Evolutionary conservation across 768 basidiomycete species (phyloP).

Genomic region (Naematelia aurantialba): DNA sequence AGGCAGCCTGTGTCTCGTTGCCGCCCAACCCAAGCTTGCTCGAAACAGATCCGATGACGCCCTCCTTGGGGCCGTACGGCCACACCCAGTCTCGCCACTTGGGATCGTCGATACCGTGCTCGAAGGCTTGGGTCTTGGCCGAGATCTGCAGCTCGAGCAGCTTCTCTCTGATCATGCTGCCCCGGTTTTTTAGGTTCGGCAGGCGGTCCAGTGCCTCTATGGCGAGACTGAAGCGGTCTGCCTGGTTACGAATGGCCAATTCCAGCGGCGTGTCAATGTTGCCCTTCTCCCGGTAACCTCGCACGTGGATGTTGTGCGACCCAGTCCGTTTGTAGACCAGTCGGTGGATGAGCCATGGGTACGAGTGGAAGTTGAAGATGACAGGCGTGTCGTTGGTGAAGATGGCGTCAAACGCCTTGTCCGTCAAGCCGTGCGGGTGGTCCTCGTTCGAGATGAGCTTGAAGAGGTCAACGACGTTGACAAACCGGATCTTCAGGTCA

Average conservation of each 20-base stretch:
- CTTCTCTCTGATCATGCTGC: slow-evolving; percentile 36
- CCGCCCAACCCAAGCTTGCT: slow-evolving; percentile 12
- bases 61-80: slow-evolving; percentile 24
- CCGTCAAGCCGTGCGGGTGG: slow-evolving; percentile 46
- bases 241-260: slow-evolving; percentile 31
- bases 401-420: slow-evolving; percentile 29
- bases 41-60: slow-evolving; percentile 12
- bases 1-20: slow-evolving; percentile 19
- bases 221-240: slow-evolving; percentile 38
- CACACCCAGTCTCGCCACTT: slow-evolving; percentile 36
- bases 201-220: slow-evolving; percentile 45
- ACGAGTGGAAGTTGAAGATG: slow-evolving; percentile 81
- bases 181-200: slow-evolving; percentile 32
- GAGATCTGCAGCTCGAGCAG: slow-evolving; percentile 34
- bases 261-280: slow-evolving; percentile 44
- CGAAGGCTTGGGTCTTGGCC: slow-evolving; percentile 36
- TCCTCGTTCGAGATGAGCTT: slow-evolving; percentile 64
- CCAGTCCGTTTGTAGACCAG: slow-evolving; percentile 39
- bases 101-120: slow-evolving; percentile 40
- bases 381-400: slow-evolving; percentile 52
- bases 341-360: slow-evolving; percentile 44
- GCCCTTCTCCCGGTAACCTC: slow-evolving; percentile 44
- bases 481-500: slow-evolving; percentile 68
- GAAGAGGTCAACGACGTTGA: slow-evolving; percentile 88
- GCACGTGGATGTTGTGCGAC: slow-evolving; percentile 27